Evolutionary conservation across 371 early-diverging fungal genomes (phyloP), one percentile per base, ranked within the genome.

Genomic region (Mucor irregularis): DNA sequence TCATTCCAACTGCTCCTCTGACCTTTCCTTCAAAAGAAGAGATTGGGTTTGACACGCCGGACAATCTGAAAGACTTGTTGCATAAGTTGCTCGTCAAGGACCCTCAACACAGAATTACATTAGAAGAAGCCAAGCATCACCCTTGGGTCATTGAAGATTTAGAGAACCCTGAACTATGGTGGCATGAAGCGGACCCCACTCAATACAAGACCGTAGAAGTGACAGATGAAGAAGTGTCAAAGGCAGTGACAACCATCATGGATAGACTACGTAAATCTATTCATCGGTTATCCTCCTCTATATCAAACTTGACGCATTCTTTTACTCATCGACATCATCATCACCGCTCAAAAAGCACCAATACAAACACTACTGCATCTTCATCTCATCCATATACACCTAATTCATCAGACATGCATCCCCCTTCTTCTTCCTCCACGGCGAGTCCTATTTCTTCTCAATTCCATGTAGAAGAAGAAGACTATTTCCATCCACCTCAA

Each of bases 121-220:
- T 96, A 31, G 86, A 85, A n/a, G 86, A 92, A 63, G 86, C 91
- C 33, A 94, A 89, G 74, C 72, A 58, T 17, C 95, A 95, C 68
- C 89, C 90, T 11, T 97, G 95, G 95, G 88, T 92, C 0, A 80
- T 84, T 4, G 74, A 75, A 25, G 94, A 86, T 53, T 51, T 95
- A 43, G 66, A 62, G 4, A 80, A 85, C 29, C 84, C 87, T 5
- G 66, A 51, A 0, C 53, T n/a, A 9, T 72, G 72, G 72, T 59
- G 49, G 48, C 24, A 60, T 45, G 56, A 61, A 30, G 54, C 69
- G 9, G 66, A 72, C 55, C 69, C 69, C 5, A 51, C 53, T 4
- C 29, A 33, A 30, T 68, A 68, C 48, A 49, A 68, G 35, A 29
- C 72, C 28, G 72, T 68, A 1, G 44, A 68, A 40, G 58, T 68